Evolutionary conservation across 345 rosid species (phyloP).

Genomic region (Brassica juncea): DNA sequence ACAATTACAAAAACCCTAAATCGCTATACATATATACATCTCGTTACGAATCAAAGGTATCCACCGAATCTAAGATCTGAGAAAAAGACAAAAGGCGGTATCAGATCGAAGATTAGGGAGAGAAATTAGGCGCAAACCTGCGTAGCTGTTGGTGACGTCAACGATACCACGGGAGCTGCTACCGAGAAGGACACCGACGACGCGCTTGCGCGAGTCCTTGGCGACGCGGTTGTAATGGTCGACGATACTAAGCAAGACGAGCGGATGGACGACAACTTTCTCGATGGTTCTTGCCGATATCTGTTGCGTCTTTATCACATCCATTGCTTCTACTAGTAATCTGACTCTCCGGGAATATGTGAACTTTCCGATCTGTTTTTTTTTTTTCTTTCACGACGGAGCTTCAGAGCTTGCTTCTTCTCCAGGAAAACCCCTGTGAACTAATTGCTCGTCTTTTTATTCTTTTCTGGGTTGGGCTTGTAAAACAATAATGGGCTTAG

Average conservation of each 20-base stretch:
- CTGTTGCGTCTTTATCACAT: conserved; percentile 92
- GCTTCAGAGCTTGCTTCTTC: conserved; percentile 37
- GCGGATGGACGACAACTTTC: conserved; percentile 94
- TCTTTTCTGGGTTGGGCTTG: background rate
- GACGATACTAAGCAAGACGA: conserved; percentile 92
- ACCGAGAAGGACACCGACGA: conserved; percentile 80
- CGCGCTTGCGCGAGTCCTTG: conserved; percentile 86
- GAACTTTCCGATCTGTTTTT: conserved; percentile 14
- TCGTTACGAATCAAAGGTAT: background rate
- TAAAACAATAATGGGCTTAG: conserved; percentile 13
- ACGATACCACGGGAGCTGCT: conserved; percentile 76
- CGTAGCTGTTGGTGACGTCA: conserved; percentile 91
- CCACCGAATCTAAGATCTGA: conserved; percentile 31
- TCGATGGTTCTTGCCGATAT: conserved; percentile 76
- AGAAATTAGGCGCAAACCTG: conserved; percentile 49
- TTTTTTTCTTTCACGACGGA: background rate
- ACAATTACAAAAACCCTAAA: background rate
- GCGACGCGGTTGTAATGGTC: conserved; percentile 96
- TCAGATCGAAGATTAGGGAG: conserved; percentile 3
- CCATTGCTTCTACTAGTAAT: conserved; percentile 45
- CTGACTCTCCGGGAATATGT: background rate
- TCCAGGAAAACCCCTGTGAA: conserved; percentile 32
- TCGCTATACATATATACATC: background rate
- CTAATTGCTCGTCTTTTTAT: background rate
- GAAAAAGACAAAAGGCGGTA: background rate